These are phyloP conservation scores for Rutstroemia sp. DNA, from an alignment of 2,329 filamentous ascomycete species.

Conservation along the genomic window DNA sequence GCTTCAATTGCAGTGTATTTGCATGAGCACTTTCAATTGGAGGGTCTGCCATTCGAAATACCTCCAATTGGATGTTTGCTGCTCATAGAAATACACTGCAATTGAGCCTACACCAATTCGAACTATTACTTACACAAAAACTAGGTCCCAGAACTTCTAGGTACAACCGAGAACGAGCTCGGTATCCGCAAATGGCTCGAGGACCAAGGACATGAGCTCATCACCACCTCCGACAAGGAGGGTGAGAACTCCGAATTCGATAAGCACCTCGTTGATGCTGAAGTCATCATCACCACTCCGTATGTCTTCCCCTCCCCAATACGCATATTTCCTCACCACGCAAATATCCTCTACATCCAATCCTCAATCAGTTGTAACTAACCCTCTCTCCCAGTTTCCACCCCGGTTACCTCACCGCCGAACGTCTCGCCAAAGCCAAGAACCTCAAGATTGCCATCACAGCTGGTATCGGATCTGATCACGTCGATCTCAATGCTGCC, in stretches of 20 bases:
- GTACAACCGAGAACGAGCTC: constrained; percentile 97
- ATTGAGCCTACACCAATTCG: not conserved
- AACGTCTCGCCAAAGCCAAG: constrained; percentile 96
- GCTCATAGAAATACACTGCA: constrained; percentile 8
- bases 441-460: constrained; percentile 97
- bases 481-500: constrained; percentile 85
- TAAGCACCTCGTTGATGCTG: constrained; percentile 90
- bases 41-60: too few species aligned
- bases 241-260: constrained; percentile 89
- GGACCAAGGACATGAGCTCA: constrained; percentile 89
- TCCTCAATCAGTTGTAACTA: not conserved
- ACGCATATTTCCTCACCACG: not conserved
- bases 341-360: not conserved
- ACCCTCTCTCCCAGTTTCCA: constrained; percentile 63
- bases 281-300: constrained; percentile 99
- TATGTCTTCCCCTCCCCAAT: constrained; percentile 35
- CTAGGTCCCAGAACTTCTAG: constrained; percentile 65
- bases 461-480: constrained; percentile 95
- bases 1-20: not conserved
- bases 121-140: not conserved
- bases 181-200: constrained; percentile 97
- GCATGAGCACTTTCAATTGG: not conserved
- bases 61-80: too few species aligned
- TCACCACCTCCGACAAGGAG: constrained; percentile 98
- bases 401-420: constrained; percentile 92